Percentiles rank a stretch among this genome's conserved stretches.
phyloP scores from a whole-genome alignment of 306 rosid species.

The Quercus agrifolia region DNA sequence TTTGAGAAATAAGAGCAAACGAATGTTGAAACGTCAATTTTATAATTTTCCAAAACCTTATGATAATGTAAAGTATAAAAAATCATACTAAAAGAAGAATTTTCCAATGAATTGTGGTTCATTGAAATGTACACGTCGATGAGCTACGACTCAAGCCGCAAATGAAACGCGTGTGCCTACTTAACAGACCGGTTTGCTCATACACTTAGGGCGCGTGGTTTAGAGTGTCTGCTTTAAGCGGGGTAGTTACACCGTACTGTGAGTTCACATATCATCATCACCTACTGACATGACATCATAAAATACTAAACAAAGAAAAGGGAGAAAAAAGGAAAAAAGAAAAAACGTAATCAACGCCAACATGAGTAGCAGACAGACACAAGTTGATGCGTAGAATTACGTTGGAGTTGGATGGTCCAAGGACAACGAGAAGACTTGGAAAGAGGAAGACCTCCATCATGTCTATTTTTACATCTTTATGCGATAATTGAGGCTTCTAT shows the following conservation, averaged over 20 bases:
- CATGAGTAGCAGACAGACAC: background rate
- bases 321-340: accelerated
- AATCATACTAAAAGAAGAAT: too few relatives aligned
- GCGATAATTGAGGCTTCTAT: too few relatives aligned
- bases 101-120: too few relatives aligned
- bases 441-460: background rate
- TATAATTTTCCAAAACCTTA: too few relatives aligned
- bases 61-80: too few relatives aligned
- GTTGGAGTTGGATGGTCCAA: conserved; percentile 14
- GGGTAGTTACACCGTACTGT: conserved; percentile 25
- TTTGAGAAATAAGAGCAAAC: too few relatives aligned
- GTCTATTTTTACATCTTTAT: too few relatives aligned
- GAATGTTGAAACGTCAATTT: too few relatives aligned
- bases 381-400: background rate
- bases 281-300: conserved; percentile 21
- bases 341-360: conserved; percentile 7
- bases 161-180: too few relatives aligned
- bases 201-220: background rate
- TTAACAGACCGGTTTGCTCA: too few relatives aligned
- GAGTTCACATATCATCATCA: conserved; percentile 16
- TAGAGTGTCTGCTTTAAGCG: conserved; percentile 23
- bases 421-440: conserved; percentile 11
- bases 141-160: too few relatives aligned
- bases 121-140: too few relatives aligned
- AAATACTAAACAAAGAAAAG: background rate